Percentiles rank a stretch among this genome's conserved stretches.
phyloP scores from a whole-genome alignment of 768 basidiomycete genomes.

The Suillus subluteus region DNA sequence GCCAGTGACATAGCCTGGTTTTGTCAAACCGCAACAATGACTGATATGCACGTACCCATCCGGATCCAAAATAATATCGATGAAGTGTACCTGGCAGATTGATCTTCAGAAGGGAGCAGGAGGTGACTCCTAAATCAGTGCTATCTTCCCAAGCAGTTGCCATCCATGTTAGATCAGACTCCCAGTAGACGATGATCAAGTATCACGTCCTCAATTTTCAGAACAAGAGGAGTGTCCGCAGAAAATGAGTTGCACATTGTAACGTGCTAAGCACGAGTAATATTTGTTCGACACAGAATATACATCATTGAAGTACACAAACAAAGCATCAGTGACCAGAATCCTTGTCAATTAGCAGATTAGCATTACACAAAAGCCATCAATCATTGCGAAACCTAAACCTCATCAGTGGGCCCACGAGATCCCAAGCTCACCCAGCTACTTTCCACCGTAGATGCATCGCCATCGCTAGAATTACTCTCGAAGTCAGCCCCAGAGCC shows the following conservation, averaged over 20 bases:
- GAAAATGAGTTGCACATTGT: not conserved
- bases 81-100: not conserved
- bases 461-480: slow-evolving; percentile 60
- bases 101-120: not conserved
- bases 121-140: not conserved
- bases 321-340: not conserved
- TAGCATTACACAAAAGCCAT: not conserved
- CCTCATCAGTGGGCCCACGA: slow-evolving; percentile 23
- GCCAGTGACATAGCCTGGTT: slow-evolving; percentile 21
- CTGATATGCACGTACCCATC: not conserved
- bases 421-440: slow-evolving; percentile 72
- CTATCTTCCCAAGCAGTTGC: not conserved
- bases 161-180: not conserved
- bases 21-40: slow-evolving; percentile 16
- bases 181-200: not conserved
- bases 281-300: slow-evolving; percentile 6
- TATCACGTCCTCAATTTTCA: not conserved
- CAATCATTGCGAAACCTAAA: not conserved
- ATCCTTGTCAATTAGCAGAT: not conserved
- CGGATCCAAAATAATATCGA: not conserved
- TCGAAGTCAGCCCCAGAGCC: slow-evolving; percentile 72
- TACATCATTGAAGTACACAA: not conserved
- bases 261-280: not conserved
- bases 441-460: slow-evolving; percentile 50
- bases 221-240: slow-evolving; percentile 8